Percentiles rank a stretch among this genome's conserved stretches.
Conservation (phyloP, 495 filamentous ascomycete species). For the Cairneyella variabilis region DNA sequence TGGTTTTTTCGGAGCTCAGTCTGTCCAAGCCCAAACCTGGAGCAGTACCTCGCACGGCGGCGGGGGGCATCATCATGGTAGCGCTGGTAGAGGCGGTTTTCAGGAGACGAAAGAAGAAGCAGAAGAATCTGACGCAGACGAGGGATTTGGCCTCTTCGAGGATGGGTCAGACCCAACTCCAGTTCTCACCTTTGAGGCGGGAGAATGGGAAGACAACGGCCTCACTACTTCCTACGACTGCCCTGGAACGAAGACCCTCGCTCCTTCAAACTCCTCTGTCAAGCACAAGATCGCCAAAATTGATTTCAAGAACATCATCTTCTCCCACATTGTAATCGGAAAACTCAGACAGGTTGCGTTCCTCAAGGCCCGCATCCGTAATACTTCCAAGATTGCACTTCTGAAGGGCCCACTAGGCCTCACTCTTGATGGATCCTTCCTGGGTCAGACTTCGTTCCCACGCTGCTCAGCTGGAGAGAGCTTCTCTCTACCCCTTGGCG, state of each 20-base stretch:
- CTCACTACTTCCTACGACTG: conserved; percentile 62
- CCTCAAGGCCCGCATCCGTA: conserved; percentile 59
- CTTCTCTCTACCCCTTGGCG: conserved; percentile 59
- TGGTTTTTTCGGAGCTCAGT: background rate
- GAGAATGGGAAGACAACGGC: conserved; percentile 45
- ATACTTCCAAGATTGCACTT: conserved; percentile 54
- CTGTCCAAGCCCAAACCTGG: too few relatives aligned
- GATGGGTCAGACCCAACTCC: conserved; percentile 3
- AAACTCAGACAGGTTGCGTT: conserved; percentile 65
- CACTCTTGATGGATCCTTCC: conserved; percentile 64
- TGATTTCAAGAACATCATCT: conserved; percentile 35
- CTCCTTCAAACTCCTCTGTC: conserved; percentile 35
- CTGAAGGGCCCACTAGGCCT: conserved; percentile 58
- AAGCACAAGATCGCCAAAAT: conserved; percentile 47
- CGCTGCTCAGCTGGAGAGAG: conserved; percentile 56
- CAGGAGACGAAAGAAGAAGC: background rate
- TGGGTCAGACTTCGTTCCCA: conserved; percentile 57
- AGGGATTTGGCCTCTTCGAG: conserved; percentile 9
- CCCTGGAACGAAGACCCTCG: conserved; percentile 45
- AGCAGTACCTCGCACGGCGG: too few relatives aligned
- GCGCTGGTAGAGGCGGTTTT: background rate
- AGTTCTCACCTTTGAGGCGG: conserved; percentile 38
- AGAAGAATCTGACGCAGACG: background rate
- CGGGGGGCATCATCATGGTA: background rate
- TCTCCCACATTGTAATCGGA: conserved; percentile 56